These are phyloP conservation scores for Nemania abortiva DNA, from an alignment of 2,329 filamentous ascomycete species.

Conservation along the genomic window DNA sequence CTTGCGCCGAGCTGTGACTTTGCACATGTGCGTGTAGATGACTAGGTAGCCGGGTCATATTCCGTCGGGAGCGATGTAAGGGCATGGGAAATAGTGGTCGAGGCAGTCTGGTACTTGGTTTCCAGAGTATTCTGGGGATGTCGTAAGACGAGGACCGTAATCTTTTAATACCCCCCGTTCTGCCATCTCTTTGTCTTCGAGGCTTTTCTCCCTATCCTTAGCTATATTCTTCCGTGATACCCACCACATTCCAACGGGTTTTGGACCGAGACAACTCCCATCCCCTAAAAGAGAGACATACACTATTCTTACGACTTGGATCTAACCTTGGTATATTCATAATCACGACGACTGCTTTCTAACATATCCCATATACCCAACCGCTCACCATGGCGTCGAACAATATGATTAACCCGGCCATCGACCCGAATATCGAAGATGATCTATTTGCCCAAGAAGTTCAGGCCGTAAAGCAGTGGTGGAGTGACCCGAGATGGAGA, in stretches of 20 bases:
- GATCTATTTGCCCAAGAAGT: constrained; percentile 85
- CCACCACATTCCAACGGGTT: constrained; percentile 22
- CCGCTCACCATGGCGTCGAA: constrained; percentile 66
- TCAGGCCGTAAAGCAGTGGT: constrained; percentile 91
- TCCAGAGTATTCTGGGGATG: not conserved
- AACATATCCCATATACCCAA: not conserved
- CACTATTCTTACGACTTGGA: not conserved
- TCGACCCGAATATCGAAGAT: constrained; percentile 70
- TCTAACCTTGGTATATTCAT: not conserved
- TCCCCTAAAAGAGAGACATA: not conserved
- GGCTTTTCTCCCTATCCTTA: constrained; percentile 3
- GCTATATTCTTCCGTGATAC: constrained; percentile 18
- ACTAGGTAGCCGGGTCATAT: constrained; percentile 28
- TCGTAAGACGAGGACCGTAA: constrained; percentile 4
- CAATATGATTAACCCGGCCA: constrained; percentile 70
- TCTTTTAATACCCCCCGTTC: not conserved
- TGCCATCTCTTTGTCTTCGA: constrained; percentile 22
- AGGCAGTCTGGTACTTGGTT: not conserved
- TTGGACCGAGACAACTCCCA: not conserved
- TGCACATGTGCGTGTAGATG: constrained; percentile 22
- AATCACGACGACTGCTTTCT: not conserved
- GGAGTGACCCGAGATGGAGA: constrained; percentile 91
- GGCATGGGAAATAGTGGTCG: not conserved
- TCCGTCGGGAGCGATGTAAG: constrained; percentile 13
- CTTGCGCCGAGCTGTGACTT: constrained; percentile 46